Evolutionary conservation across 2,329 filamentous ascomycete species (phyloP).

Genomic region (Scytalidium sp.): DNA sequence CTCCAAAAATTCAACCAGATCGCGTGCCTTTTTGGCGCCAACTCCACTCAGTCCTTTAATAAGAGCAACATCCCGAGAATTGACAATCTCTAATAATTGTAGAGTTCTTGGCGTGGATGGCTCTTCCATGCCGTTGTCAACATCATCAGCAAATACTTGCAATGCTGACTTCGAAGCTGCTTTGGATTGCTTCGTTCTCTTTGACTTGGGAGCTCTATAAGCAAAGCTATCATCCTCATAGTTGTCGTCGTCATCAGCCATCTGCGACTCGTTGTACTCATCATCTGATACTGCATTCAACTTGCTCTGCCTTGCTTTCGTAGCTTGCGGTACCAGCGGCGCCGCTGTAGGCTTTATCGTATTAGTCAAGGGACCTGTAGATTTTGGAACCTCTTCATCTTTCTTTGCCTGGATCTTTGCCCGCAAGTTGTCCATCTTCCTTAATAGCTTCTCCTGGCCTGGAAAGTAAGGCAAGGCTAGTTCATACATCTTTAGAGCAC

Average conservation of each 20-base stretch:
- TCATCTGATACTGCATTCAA: constrained; percentile 22
- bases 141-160: constrained; percentile 31
- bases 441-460: constrained; percentile 71
- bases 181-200: constrained; percentile 27
- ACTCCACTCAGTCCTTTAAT: constrained; percentile 69
- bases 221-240: constrained; percentile 29
- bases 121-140: constrained; percentile 38
- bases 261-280: constrained; percentile 27
- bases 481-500: constrained; percentile 82
- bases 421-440: constrained; percentile 65
- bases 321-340: constrained; percentile 3
- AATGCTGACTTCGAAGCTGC: constrained; percentile 23
- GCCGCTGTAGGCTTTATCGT: constrained; percentile 4
- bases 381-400: constrained; percentile 20
- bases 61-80: constrained; percentile 63
- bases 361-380: not conserved
- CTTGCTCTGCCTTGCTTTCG: constrained; percentile 24
- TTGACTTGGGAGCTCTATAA: constrained; percentile 26
- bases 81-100: constrained; percentile 67
- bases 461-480: constrained; percentile 83
- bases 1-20: constrained; percentile 55
- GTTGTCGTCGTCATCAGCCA: constrained; percentile 37
- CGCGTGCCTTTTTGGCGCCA: constrained; percentile 67
- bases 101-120: constrained; percentile 43
- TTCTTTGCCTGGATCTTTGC: constrained; percentile 43